phyloP scores from a whole-genome alignment of 2,329 filamentous ascomycete species.

The Fusarium irregulare region DNA sequence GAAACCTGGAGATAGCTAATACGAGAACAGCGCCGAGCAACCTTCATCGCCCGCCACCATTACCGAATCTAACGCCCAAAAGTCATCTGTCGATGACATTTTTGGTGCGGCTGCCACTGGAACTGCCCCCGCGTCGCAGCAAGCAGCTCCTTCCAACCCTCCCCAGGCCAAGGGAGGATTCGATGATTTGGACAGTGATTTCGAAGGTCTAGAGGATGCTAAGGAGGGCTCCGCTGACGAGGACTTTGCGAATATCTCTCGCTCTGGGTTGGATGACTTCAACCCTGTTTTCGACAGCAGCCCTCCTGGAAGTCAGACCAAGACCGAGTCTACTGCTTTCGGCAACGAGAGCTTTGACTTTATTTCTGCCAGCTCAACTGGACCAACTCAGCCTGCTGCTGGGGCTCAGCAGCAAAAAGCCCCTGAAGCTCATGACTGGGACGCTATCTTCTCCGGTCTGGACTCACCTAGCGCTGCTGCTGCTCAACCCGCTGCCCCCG shows the following conservation, averaged over 20 bases:
- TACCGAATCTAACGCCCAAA: conserved; percentile 42
- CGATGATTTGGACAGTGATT: conserved; percentile 82
- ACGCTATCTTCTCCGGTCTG: conserved; percentile 88
- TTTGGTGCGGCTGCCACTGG: conserved; percentile 53
- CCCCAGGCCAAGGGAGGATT: conserved; percentile 65
- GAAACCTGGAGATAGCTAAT: conserved; percentile 13
- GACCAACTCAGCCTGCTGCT: conserved; percentile 53
- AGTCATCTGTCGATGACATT: conserved; percentile 56
- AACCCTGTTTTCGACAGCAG: conserved; percentile 84
- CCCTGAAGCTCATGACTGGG: conserved; percentile 82
- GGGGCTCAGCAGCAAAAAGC: conserved; percentile 54
- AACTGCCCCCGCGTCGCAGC: conserved; percentile 45
- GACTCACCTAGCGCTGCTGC: conserved; percentile 63
- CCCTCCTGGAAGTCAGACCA: conserved; percentile 64
- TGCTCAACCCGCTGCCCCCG: conserved; percentile 33
- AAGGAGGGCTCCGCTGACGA: conserved; percentile 84
- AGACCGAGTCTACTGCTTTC: conserved; percentile 65
- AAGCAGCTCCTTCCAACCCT: conserved; percentile 50
- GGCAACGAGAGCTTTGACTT: conserved; percentile 70
- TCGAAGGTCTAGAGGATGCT: conserved; percentile 85
- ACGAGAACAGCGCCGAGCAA: conserved; percentile 43
- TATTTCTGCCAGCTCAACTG: conserved; percentile 55
- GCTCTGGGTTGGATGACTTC: conserved; percentile 79
- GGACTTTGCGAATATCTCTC: conserved; percentile 80
- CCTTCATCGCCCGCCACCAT: conserved; percentile 50